Percentiles rank a stretch among this genome's conserved stretches.
phyloP scores from a whole-genome alignment of 352 stramenopile species.

The Globisporangium canariense region DNA sequence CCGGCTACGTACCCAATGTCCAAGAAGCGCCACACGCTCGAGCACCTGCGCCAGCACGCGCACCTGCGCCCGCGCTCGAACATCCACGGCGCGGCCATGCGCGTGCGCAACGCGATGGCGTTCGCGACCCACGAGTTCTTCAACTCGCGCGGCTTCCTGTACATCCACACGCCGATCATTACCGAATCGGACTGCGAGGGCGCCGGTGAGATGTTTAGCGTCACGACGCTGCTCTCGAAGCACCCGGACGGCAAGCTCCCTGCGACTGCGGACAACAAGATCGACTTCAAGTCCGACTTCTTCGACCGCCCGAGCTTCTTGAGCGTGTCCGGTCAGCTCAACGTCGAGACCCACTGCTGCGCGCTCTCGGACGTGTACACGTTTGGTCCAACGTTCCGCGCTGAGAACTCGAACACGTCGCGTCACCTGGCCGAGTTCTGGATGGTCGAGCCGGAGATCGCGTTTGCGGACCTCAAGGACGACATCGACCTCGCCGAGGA shows the following conservation, averaged over 20 bases:
- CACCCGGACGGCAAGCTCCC: conserved; percentile 71
- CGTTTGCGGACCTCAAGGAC: conserved; percentile 86
- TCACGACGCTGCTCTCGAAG: conserved; percentile 90
- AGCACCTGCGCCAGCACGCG: conserved; percentile 91
- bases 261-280: conserved; percentile 42
- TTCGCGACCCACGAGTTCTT: conserved; percentile 94
- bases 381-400: conserved; percentile 99
- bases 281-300: conserved; percentile 93
- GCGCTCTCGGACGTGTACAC: conserved; percentile 93
- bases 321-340: conserved; percentile 97
- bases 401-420: conserved; percentile 98
- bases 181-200: conserved; percentile 98
- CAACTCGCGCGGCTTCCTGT: conserved; percentile 90
- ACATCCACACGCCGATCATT: conserved; percentile 95
- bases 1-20: conserved; percentile 89
- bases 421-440: conserved; percentile 98
- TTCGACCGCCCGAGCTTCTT: conserved; percentile 87
- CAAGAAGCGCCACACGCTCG: conserved; percentile 92
- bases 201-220: conserved; percentile 96
- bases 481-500: conserved; percentile 96
- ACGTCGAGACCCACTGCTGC: conserved; percentile 93
- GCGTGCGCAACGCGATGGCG: conserved; percentile 91
- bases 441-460: conserved; percentile 97
- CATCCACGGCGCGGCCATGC: conserved; percentile 89
- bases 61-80: conserved; percentile 92